These are phyloP conservation scores for Dalbergia cultrata DNA, from an alignment of 306 rosid species.

Conservation along the genomic window DNA sequence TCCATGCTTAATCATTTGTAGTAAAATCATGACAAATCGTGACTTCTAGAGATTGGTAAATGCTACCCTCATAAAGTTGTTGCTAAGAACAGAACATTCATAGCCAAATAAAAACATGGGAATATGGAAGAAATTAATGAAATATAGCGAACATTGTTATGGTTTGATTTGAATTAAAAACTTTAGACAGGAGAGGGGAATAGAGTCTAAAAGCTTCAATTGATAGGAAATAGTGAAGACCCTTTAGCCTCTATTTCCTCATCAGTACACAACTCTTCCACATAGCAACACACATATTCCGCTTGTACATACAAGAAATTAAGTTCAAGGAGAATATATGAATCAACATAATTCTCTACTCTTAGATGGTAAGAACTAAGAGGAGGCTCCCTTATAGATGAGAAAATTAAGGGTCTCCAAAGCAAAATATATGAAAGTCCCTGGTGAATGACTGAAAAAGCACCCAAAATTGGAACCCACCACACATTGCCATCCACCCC, in stretches of 20 bases:
- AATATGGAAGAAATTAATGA: not conserved
- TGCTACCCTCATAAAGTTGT: not conserved
- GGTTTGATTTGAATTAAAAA: not conserved
- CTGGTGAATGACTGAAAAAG: conserved; percentile 74
- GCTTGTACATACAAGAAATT: conserved; percentile 22
- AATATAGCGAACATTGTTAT: not conserved
- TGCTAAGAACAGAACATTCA: no score
- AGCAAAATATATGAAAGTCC: conserved; percentile 79
- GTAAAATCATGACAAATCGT: not conserved
- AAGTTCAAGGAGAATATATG: not conserved
- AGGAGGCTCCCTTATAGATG: conserved; percentile 66
- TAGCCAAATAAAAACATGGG: not conserved
- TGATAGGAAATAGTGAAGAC: conserved; percentile 3
- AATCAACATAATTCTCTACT: not conserved
- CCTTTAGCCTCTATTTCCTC: conserved; percentile 5
- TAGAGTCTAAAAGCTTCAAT: not conserved
- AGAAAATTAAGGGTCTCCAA: conserved; percentile 82
- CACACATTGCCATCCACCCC: conserved; percentile 90
- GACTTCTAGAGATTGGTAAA: not conserved
- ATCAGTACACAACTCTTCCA: not conserved
- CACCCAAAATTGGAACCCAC: conserved; percentile 86
- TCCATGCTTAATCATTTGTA: no score
- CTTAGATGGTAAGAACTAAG: conserved; percentile 36
- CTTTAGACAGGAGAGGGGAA: not conserved
- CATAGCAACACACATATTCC: not conserved